phyloP scores from a whole-genome alignment of 1,284 basidiomycete genomes.

The Thecaphora thlaspeos region DNA sequence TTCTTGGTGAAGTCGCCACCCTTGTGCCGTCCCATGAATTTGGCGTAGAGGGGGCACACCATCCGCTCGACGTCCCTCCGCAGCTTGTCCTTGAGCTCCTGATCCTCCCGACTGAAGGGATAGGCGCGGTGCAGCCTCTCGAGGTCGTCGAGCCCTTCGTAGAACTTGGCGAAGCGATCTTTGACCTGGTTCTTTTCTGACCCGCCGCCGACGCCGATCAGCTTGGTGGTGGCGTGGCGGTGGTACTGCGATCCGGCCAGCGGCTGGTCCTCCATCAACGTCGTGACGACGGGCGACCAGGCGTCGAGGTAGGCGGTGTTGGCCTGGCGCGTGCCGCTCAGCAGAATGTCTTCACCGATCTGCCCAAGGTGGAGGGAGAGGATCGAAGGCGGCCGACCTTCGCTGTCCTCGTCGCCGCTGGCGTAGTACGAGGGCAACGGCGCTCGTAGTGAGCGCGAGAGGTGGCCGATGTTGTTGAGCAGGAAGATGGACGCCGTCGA shows the following conservation, averaged over 20 bases:
- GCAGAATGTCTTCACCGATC: slow-evolving; percentile 41
- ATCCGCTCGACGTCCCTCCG: slow-evolving; percentile 38
- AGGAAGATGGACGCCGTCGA: slow-evolving; percentile 49
- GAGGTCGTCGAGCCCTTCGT: slow-evolving; percentile 47
- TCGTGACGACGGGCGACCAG: slow-evolving; percentile 45
- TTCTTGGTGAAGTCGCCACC: slow-evolving; percentile 47
- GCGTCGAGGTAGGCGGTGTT: slow-evolving; percentile 49
- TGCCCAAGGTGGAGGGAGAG: slow-evolving; percentile 30
- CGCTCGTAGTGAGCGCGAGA: slow-evolving; percentile 24
- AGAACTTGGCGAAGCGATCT: slow-evolving; percentile 51
- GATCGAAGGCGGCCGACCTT: slow-evolving; percentile 8
- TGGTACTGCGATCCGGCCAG: slow-evolving; percentile 23
- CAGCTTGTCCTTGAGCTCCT: slow-evolving; percentile 33
- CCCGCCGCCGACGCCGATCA: slow-evolving; percentile 40
- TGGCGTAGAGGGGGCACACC: slow-evolving; percentile 41
- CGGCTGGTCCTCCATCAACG: slow-evolving; percentile 47
- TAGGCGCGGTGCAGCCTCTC: slow-evolving; percentile 48
- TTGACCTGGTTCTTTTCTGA: slow-evolving; percentile 49
- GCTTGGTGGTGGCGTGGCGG: slow-evolving; percentile 35
- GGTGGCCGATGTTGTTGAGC: slow-evolving; percentile 48
- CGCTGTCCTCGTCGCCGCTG: slow-evolving; percentile 14
- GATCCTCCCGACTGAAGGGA: slow-evolving; percentile 42
- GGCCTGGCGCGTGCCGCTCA: slow-evolving; percentile 37
- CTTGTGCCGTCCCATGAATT: slow-evolving; percentile 41
- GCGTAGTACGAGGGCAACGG: slow-evolving; percentile 15